Evolutionary conservation across 2,329 filamentous ascomycete genomes (phyloP).

Genomic region (Aspergillus piperis): DNA sequence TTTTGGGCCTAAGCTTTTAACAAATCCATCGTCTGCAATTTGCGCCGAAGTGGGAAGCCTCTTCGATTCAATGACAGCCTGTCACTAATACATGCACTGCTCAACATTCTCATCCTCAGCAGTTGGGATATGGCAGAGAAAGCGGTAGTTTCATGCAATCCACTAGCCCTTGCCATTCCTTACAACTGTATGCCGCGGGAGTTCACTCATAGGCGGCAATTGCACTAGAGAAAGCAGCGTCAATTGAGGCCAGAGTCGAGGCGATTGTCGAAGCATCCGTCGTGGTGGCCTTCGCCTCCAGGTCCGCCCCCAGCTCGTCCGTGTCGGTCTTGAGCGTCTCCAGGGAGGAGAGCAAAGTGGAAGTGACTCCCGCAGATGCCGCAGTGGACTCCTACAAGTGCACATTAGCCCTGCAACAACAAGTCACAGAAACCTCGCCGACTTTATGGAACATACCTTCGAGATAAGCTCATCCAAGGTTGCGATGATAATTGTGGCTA

Average conservation of each 20-base stretch:
- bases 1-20: too few species aligned
- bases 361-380: not conserved
- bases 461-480: not conserved
- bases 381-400: not conserved
- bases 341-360: not conserved
- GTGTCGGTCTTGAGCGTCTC: slow-evolving; percentile 1
- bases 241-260: not conserved
- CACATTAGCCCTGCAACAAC: not conserved
- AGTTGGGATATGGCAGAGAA: too few species aligned
- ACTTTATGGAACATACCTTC: not conserved
- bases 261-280: not conserved
- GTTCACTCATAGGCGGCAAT: not conserved
- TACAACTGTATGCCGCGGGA: too few species aligned
- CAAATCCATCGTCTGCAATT: too few species aligned
- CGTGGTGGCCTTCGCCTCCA: slow-evolving; percentile 1
- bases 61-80: too few species aligned
- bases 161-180: too few species aligned
- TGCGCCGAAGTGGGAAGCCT: too few species aligned
- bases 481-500: not conserved
- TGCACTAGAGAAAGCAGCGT: slow-evolving; percentile 2
- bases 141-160: too few species aligned
- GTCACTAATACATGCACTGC: too few species aligned
- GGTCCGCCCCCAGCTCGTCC: not conserved
- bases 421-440: not conserved
- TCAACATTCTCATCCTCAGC: too few species aligned